These are phyloP conservation scores for Pseudovirgaria hyperparasitica DNA, from an alignment of 2,329 filamentous ascomycete species.

Conservation along the genomic window DNA sequence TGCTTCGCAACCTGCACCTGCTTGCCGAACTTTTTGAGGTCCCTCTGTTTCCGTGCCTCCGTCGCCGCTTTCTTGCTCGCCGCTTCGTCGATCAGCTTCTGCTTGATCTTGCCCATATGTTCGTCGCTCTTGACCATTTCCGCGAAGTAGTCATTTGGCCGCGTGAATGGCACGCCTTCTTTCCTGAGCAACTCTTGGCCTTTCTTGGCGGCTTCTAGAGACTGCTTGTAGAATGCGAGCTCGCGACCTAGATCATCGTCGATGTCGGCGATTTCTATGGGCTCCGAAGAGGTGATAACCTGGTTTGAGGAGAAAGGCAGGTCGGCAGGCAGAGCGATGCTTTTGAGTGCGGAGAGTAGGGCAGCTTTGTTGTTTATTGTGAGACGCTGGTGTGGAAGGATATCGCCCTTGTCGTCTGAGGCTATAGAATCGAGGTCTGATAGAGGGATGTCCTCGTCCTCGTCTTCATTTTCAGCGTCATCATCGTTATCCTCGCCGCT, in stretches of 20 bases:
- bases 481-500: conserved; percentile 29
- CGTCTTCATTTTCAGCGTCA: conserved; percentile 55
- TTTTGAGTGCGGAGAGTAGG: conserved; percentile 65
- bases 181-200: conserved; percentile 65
- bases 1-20: conserved; percentile 93
- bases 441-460: conserved; percentile 78
- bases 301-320: conserved; percentile 78
- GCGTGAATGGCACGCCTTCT: conserved; percentile 74
- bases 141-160: conserved; percentile 91
- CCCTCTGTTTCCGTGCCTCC: conserved; percentile 81
- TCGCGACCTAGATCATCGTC: conserved; percentile 89
- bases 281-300: conserved; percentile 53
- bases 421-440: conserved; percentile 72
- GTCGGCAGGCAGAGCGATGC: conserved; percentile 58
- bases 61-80: conserved; percentile 83
- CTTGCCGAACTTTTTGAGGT: conserved; percentile 98
- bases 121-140: conserved; percentile 99
- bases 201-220: conserved; percentile 61
- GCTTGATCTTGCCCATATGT: conserved; percentile 94
- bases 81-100: conserved; percentile 83
- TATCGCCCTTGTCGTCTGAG: conserved; percentile 72
- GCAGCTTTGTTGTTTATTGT: conserved; percentile 96
- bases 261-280: conserved; percentile 66
- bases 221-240: conserved; percentile 85
- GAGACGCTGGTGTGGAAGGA: conserved; percentile 80